Conservation (phyloP, 495 filamentous ascomycete genomes). For the Terfezia claveryi region DNA sequence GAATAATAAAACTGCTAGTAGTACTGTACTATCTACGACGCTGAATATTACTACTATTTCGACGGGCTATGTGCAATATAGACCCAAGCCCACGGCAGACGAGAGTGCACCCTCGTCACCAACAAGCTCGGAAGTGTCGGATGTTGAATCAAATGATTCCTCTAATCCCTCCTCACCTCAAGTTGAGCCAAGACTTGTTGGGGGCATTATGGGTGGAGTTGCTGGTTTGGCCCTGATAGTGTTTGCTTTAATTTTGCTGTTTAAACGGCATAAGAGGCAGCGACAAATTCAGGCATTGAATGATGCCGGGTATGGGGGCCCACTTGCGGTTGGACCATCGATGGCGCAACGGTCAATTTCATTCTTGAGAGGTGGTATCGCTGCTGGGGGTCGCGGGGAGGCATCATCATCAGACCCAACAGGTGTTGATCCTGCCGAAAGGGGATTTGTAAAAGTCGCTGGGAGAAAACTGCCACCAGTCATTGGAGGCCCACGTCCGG, state of each 20-base stretch:
- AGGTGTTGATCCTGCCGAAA: slow-evolving; percentile 2
- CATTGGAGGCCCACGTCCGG: slow-evolving; percentile 16
- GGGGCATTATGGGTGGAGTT: slow-evolving; percentile 18
- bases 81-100: too few relatives aligned
- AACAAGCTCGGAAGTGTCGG: too few relatives aligned
- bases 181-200: slow-evolving; percentile 11
- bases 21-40: too few relatives aligned
- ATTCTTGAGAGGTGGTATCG: neutral
- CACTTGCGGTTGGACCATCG: slow-evolving; percentile 2
- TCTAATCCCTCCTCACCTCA: too few relatives aligned
- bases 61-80: too few relatives aligned
- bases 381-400: neutral
- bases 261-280: slow-evolving; percentile 11
- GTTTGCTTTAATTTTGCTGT: slow-evolving; percentile 10
- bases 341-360: slow-evolving; percentile 8
- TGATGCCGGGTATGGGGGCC: slow-evolving; percentile 18
- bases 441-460: slow-evolving; percentile 13
- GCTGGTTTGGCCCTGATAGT: slow-evolving; percentile 17
- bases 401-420: slow-evolving; percentile 5
- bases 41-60: too few relatives aligned
- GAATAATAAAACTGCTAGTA: too few relatives aligned
- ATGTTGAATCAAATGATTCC: too few relatives aligned
- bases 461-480: slow-evolving; percentile 15
- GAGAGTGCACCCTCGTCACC: too few relatives aligned
- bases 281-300: slow-evolving; percentile 6